Evolutionary conservation across 371 early-diverging fungal species (phyloP).

Genomic region (Phascolomyces articulosus): DNA sequence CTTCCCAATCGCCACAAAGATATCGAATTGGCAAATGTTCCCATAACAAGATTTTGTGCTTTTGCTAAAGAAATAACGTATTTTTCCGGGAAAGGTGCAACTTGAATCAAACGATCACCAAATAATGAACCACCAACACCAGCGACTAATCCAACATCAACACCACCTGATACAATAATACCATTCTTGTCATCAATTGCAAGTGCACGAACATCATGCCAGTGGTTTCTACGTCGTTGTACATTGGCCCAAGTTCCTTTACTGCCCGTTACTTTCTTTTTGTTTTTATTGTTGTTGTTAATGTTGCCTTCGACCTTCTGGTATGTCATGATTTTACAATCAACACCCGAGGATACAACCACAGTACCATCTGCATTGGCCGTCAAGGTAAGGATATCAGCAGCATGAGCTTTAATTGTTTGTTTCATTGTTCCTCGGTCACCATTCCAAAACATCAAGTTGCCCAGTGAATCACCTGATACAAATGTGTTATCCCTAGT

Average conservation of each 20-base stretch:
- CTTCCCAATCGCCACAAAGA: slow-evolving; percentile 85
- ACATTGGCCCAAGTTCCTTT: slow-evolving; percentile 73
- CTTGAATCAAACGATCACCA: slow-evolving; percentile 65
- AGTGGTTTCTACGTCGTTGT: slow-evolving; percentile 84
- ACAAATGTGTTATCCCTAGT: slow-evolving; percentile 74
- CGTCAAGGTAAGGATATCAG: slow-evolving; percentile 89
- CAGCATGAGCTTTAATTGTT: slow-evolving; percentile 75
- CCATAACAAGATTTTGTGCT: slow-evolving; percentile 62
- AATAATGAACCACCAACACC: slow-evolving; percentile 70
- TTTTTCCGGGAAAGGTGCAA: slow-evolving; percentile 81
- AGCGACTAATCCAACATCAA: slow-evolving; percentile 74
- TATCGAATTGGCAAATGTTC: slow-evolving; percentile 60
- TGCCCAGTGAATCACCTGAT: slow-evolving; percentile 90
- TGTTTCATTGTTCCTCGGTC: slow-evolving; percentile 69
- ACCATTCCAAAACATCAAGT: slow-evolving; percentile 88
- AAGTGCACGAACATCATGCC: slow-evolving; percentile 90
- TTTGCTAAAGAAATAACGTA: slow-evolving; percentile 71
- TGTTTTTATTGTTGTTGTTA: slow-evolving; percentile 1
- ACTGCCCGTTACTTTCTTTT: slow-evolving; percentile 20
- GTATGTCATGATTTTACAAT: slow-evolving; percentile 81
- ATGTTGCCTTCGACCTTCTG: slow-evolving; percentile 41
- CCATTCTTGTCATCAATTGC: slow-evolving; percentile 71
- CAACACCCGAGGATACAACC: slow-evolving; percentile 91
- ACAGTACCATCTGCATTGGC: slow-evolving; percentile 62
- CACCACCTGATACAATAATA: slow-evolving; percentile 85